Base-by-base conservation (phyloP, 306 rosid species). In the Inga laurina region DNA sequence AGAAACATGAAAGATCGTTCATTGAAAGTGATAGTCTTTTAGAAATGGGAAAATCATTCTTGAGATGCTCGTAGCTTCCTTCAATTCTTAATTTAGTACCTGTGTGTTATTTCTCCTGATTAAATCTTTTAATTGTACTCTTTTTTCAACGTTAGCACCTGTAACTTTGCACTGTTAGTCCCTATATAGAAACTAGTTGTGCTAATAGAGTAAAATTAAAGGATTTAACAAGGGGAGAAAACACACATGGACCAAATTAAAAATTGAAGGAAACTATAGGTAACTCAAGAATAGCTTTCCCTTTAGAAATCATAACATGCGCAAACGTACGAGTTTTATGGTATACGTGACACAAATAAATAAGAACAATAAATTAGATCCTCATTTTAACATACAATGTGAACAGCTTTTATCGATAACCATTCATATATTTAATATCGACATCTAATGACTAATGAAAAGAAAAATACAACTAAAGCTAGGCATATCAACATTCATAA, bases 401-500 rank as follows among this genome's bases (percentile, higher is more conserved):
- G 32, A 43, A 61, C 73, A 46, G 27, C 34, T 71, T 56, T 44
- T 59, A 76, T 69, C 51, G 76, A 75, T 74, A 78, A 30, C 84
- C 72, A 46, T 16, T 81, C 46, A 74, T 27, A 30, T 62, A 59
- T 65, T 81, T 56, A 65, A 16, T 22, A 64, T 35, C 32, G 45
- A 78, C 54, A 86, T 72, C 45, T 35, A 35, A 30, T 30, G 73
- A 66, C 7, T 27, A 27, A 30, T 30, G 73, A 32, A 19, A 81
- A 32, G 10, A 34, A 19, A 68, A 22, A 71, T 44, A 76, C 30
- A 54, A 27, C 52, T 32, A 68, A 10, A 15, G 69, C 7, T 64
- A 72, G 81, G 12, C 43, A 39, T 87, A 52, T 62, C 68, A 66
- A 43, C n/a, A 65, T 49, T 68, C 81, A 77, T 9, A 82, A 51